These are phyloP conservation scores for Lumnitzera racemosa DNA, from an alignment of 345 rosid species.

Conservation along the genomic window DNA sequence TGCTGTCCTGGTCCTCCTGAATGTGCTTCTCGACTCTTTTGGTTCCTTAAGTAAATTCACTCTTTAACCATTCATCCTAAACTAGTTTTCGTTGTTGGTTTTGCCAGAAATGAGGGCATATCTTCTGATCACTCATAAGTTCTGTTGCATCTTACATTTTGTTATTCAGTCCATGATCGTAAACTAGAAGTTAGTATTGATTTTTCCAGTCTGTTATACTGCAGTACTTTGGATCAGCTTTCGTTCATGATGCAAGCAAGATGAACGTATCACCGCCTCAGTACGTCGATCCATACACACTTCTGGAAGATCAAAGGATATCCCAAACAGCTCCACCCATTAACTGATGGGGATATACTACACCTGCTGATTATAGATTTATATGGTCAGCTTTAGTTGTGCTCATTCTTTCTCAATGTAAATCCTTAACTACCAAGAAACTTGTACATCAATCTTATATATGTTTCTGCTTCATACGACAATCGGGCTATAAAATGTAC, in stretches of 20 bases:
- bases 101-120: no score
- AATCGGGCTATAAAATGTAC: no score
- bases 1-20: no score
- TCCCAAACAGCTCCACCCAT: constrained; percentile 51
- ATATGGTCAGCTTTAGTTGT: constrained; percentile 5
- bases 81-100: no score
- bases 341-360: constrained; percentile 25
- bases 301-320: constrained; percentile 77
- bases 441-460: neutral
- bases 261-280: constrained; percentile 39
- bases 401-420: constrained; percentile 13
- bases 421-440: constrained; percentile 11
- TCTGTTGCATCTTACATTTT: no score
- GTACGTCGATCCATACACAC: constrained; percentile 58
- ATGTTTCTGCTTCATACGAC: neutral
- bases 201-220: constrained; percentile 3
- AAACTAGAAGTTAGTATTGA: neutral
- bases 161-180: no score
- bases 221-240: constrained; percentile 73
- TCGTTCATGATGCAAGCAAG: constrained; percentile 58
- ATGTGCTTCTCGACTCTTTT: no score
- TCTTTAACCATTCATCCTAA: no score
- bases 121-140: neutral
- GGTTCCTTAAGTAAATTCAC: no score
- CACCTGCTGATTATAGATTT: constrained; percentile 7